phyloP scores from a whole-genome alignment of 2,329 filamentous ascomycete species.

The Cordyceps cicadae region DNA sequence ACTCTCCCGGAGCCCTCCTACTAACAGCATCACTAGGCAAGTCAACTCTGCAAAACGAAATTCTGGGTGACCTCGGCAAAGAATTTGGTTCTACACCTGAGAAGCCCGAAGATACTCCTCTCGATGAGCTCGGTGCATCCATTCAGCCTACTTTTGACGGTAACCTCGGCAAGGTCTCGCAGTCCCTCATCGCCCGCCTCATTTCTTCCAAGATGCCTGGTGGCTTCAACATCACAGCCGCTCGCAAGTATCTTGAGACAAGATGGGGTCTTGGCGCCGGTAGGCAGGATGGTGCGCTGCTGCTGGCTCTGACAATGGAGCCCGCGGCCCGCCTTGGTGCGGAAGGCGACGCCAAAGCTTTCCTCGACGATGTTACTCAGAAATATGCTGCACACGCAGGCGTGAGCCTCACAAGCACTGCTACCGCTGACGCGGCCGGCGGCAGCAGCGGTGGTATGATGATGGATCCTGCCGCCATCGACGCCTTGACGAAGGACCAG shows the following conservation, averaged over 20 bases:
- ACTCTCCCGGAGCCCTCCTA: background rate
- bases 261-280: conserved; percentile 83
- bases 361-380: conserved; percentile 78
- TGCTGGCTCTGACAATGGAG: conserved; percentile 89
- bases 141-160: conserved; percentile 99
- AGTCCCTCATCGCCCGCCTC: conserved; percentile 83
- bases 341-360: conserved; percentile 85
- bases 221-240: conserved; percentile 96
- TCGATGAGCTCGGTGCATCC: conserved; percentile 87
- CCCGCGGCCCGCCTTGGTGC: conserved; percentile 80
- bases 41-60: conserved; percentile 97
- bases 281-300: conserved; percentile 81
- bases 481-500: conserved; percentile 95
- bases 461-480: conserved; percentile 97
- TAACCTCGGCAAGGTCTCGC: conserved; percentile 93
- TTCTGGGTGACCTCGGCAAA: conserved; percentile 93
- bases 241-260: conserved; percentile 90
- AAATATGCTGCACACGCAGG: conserved; percentile 83
- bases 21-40: conserved; percentile 55
- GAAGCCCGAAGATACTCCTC: conserved; percentile 93
- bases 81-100: conserved; percentile 97
- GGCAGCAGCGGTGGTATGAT: conserved; percentile 82
- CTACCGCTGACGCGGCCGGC: conserved; percentile 64
- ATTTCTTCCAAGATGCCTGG: conserved; percentile 99
- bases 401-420: conserved; percentile 70